Percentiles rank a stretch among this genome's conserved stretches.
phyloP scores from a whole-genome alignment of 495 filamentous ascomycete species.

The Xylaria longipes region DNA sequence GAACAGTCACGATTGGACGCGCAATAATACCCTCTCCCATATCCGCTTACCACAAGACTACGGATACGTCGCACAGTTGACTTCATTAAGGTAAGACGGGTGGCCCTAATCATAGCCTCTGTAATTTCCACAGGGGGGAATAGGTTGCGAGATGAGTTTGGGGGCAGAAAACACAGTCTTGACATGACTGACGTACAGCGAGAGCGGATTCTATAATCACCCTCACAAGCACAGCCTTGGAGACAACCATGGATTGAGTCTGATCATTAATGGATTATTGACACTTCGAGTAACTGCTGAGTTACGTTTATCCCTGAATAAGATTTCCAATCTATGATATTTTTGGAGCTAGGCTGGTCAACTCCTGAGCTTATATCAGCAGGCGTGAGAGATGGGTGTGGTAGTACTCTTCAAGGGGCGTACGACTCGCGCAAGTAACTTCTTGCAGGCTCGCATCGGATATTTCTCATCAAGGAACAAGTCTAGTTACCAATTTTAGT shows the following conservation, averaged over 20 bases:
- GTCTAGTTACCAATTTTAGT: constrained; percentile 1
- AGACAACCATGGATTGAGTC: neutral
- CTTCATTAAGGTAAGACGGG: neutral
- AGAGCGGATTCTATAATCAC: neutral
- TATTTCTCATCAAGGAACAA: neutral
- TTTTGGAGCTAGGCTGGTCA: neutral
- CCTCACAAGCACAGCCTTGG: constrained; percentile 14
- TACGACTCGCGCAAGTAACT: neutral
- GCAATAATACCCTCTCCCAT: neutral
- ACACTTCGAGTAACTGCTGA: neutral
- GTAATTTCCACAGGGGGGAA: constrained; percentile 1
- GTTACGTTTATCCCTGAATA: neutral
- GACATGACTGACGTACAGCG: neutral
- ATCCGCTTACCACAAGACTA: neutral
- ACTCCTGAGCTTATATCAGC: constrained; percentile 20
- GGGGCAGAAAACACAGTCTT: neutral
- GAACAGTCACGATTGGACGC: neutral
- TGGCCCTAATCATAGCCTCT: neutral
- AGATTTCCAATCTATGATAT: neutral
- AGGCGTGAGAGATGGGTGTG: neutral
- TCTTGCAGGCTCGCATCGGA: neutral
- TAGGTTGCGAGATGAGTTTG: constrained; percentile 4
- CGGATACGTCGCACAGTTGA: neutral
- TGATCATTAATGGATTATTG: neutral
- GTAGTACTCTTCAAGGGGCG: neutral